Evolutionary conservation across 202 grass and related monocot genomes (phyloP).

Genomic region (Digitaria exilis): DNA sequence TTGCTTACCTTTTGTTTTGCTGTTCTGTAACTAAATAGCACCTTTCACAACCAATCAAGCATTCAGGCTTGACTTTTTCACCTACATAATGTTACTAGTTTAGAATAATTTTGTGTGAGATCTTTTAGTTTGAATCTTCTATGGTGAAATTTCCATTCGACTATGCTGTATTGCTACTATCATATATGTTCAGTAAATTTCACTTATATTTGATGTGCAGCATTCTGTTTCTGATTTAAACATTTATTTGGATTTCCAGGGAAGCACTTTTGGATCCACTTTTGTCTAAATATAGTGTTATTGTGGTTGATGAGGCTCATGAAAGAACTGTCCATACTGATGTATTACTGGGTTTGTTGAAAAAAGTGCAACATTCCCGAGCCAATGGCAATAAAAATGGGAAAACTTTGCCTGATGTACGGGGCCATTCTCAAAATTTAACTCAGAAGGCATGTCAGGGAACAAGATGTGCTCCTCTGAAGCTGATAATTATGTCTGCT

Average conservation of each 20-base stretch:
- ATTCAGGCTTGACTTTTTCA: conserved; percentile 5
- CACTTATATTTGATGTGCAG: neutral
- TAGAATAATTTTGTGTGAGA: neutral
- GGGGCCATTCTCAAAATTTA: conserved; percentile 44
- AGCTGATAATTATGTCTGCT: conserved; percentile 92
- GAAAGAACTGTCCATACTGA: conserved; percentile 96
- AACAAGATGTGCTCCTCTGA: conserved; percentile 62
- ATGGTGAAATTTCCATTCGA: neutral
- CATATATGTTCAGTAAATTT: neutral
- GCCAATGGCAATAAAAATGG: conserved; percentile 43
- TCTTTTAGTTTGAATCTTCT: neutral
- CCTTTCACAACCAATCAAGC: neutral
- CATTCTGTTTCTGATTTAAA: conserved; percentile 26
- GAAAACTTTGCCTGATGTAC: conserved; percentile 21
- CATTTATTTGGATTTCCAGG: conserved; percentile 56
- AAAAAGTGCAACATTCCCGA: conserved; percentile 76
- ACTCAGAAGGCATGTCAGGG: conserved; percentile 46
- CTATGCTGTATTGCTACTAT: neutral
- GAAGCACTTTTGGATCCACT: conserved; percentile 84
- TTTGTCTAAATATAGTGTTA: conserved; percentile 78
- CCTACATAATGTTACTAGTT: neutral
- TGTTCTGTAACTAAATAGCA: neutral
- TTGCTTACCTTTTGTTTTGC: conserved; percentile 6
- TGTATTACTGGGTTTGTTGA: conserved; percentile 83
- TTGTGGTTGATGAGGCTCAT: conserved; percentile 92